Conservation (phyloP, 2,329 filamentous ascomycete genomes). For the Aspergillus aculeatinus region DNA sequence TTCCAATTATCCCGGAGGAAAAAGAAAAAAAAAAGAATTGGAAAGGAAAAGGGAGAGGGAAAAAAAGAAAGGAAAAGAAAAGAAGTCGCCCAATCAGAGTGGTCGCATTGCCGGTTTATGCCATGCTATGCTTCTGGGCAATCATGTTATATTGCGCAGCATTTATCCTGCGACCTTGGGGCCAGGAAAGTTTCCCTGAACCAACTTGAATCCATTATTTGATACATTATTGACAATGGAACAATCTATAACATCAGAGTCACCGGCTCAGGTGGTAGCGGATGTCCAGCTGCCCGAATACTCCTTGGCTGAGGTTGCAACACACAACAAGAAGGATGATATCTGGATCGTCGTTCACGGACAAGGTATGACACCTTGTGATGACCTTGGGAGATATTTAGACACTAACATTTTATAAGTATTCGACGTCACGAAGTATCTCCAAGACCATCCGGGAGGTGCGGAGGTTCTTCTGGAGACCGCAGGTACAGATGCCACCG, state of each 20-base stretch:
- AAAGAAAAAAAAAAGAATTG: no score
- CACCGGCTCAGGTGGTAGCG: background rate
- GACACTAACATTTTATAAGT: constrained; percentile 39
- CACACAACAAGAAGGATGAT: constrained; percentile 51
- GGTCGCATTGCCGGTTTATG: no score
- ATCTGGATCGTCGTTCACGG: constrained; percentile 59
- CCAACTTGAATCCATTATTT: background rate
- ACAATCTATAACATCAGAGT: background rate
- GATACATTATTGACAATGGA: background rate
- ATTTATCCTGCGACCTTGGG: no score
- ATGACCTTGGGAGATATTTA: background rate
- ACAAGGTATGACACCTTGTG: constrained; percentile 42
- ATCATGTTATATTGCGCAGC: no score
- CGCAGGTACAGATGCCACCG: constrained; percentile 45
- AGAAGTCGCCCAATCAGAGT: no score
- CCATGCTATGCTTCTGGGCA: no score
- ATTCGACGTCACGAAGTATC: constrained; percentile 59
- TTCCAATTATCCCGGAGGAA: no score
- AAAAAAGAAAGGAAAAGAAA: no score
- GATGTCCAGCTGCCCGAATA: constrained; percentile 21
- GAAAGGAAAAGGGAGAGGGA: no score
- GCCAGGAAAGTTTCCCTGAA: no score
- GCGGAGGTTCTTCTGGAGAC: constrained; percentile 41
- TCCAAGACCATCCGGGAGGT: constrained; percentile 58
- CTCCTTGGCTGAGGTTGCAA: constrained; percentile 43